Base-by-base conservation (phyloP, 805 yeast species). In the Monosporozyma siamensis region DNA sequence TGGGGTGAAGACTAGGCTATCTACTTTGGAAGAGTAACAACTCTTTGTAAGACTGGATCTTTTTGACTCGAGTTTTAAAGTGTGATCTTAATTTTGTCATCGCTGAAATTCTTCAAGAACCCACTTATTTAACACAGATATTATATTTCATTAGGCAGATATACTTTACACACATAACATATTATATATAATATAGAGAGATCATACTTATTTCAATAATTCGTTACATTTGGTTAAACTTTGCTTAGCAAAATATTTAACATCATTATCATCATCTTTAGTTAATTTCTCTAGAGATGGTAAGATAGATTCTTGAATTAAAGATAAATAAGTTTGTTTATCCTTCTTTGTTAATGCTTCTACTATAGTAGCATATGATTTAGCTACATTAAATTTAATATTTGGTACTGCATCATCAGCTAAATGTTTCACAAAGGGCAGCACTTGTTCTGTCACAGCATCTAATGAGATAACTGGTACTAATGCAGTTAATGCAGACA, bases 381-480 rank as follows among this genome's bases (percentile, higher is more conserved):
- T 88, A 22, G 99, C 97, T 48, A 84, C 88, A 65, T 89, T 92
- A 69, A 92, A 92, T 58, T 97, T 76, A 48, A 92, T 89, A 63
- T 92, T 92, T 53, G 99, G 96, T 44, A 92, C 97, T 6, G 78
- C 74, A 65, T 92, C 98, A 30, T 69, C 70, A 31, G 79, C 71
- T 53, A 90, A 70, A 39, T 75, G 78, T 50, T 78, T 72, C 47
- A 92, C 70, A 56, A 86, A 89, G 20, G 97, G 96, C 53, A 88
- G 68, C 36, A 89, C 75, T 50, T 80, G 80, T 32, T 71, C 70
- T 32, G 75, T 69, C 18, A 84, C 74, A 35, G 80, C 74, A 14
- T 65, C 65, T 30, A 70, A 64, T 25, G 75, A 67, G 22, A 90
- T 74, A 27, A 80, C 95, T 6, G 88, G 82, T 29, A 83, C 75